These are phyloP conservation scores for Psilocybe cubensis DNA, from an alignment of 768 basidiomycete species.

Conservation along the genomic window DNA sequence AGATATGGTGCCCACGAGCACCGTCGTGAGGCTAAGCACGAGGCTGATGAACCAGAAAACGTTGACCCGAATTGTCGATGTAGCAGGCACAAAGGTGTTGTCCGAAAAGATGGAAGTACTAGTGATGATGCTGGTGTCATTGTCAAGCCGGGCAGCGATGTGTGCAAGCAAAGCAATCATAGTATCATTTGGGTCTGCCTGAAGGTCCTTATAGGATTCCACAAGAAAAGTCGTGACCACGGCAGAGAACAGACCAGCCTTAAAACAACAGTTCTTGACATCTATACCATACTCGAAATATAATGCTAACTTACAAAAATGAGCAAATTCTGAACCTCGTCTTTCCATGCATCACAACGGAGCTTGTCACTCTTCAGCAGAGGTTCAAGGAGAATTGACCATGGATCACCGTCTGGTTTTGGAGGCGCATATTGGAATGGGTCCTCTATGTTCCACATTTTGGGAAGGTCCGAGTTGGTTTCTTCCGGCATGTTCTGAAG, in stretches of 20 bases:
- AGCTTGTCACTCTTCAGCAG: neutral
- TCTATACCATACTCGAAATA: no score
- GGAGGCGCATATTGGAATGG: no score
- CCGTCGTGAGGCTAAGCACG: neutral
- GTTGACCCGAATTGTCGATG: neutral
- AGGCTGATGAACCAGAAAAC: conserved; percentile 5
- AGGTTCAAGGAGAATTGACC: neutral
- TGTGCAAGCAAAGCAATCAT: neutral
- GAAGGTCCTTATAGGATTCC: neutral
- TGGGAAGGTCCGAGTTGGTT: no score
- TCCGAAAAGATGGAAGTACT: no score
- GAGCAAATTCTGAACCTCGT: conserved; percentile 5
- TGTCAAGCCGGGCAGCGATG: neutral
- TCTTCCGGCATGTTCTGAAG: no score
- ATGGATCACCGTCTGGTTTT: conserved; percentile 1
- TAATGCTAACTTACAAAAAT: neutral
- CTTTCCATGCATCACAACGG: conserved; percentile 3
- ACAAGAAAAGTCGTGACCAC: conserved; percentile 1
- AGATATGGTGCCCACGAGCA: neutral
- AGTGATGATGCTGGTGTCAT: neutral
- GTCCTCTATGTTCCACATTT: no score
- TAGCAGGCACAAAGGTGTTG: no score
- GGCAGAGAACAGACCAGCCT: conserved; percentile 3
- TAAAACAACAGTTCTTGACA: neutral
- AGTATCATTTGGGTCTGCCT: neutral